These are phyloP conservation scores for Spathaspora sp. DNA, from an alignment of 805 yeast species.

Conservation along the genomic window DNA sequence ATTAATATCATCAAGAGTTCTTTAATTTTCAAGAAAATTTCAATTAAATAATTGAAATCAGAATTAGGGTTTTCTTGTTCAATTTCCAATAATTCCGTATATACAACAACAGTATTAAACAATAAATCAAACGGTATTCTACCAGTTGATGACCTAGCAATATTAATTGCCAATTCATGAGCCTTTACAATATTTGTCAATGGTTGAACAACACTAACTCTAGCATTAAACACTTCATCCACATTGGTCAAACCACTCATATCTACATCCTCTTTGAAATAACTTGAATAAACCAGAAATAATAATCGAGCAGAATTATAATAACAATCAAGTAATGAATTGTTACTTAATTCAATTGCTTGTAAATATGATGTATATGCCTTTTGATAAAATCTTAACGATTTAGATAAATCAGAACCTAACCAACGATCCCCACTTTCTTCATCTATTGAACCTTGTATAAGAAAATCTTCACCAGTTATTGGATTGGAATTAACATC, in stretches of 20 bases:
- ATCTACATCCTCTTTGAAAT: slow-evolving; percentile 41
- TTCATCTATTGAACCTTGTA: slow-evolving; percentile 56
- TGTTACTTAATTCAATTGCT: slow-evolving; percentile 25
- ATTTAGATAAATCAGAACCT: slow-evolving; percentile 60
- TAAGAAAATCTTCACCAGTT: slow-evolving; percentile 52
- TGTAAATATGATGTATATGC: slow-evolving; percentile 45
- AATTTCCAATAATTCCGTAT: slow-evolving; percentile 44
- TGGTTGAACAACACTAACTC: slow-evolving; percentile 37
- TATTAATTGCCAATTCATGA: slow-evolving; percentile 34
- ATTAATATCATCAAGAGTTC: slow-evolving; percentile 23
- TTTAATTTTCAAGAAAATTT: slow-evolving; percentile 14
- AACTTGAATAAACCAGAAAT: slow-evolving; percentile 54
- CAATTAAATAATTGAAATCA: slow-evolving; percentile 8
- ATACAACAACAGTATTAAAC: slow-evolving; percentile 45
- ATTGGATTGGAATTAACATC: slow-evolving; percentile 18
- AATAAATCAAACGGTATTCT: slow-evolving; percentile 39
- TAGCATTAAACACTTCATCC: slow-evolving; percentile 27
- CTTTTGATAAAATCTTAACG: slow-evolving; percentile 59
- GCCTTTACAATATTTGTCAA: slow-evolving; percentile 30
- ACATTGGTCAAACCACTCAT: slow-evolving; percentile 26
- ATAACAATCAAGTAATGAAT: slow-evolving; percentile 39
- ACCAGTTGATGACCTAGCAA: slow-evolving; percentile 5
- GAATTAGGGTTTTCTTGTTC: slow-evolving; percentile 17
- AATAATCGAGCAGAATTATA: slow-evolving; percentile 60
- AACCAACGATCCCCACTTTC: slow-evolving; percentile 78